These are phyloP conservation scores for Salix brachista DNA, from an alignment of 345 rosid species.

Conservation along the genomic window DNA sequence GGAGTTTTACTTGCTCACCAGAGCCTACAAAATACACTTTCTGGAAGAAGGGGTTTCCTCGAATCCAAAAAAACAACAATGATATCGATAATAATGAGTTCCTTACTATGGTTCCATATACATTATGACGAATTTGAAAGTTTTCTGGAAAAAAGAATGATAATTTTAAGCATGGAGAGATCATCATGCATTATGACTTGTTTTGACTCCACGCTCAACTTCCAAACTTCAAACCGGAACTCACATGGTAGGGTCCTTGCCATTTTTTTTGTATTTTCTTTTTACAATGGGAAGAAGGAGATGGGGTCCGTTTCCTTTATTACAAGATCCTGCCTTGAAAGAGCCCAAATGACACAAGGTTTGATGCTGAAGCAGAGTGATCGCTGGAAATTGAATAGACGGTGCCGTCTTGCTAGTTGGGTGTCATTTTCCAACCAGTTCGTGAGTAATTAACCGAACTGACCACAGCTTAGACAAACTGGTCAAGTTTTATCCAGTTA, in stretches of 20 bases:
- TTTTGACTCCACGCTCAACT: slow-evolving; percentile 24
- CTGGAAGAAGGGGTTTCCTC: too few relatives aligned
- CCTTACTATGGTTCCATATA: not conserved
- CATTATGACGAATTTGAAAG: not conserved
- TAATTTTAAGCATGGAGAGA: slow-evolving; percentile 13
- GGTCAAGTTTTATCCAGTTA: too few relatives aligned
- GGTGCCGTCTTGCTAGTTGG: not conserved
- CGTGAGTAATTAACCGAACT: not conserved
- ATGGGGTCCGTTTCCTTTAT: too few relatives aligned
- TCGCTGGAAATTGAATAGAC: not conserved
- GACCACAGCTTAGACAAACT: too few relatives aligned
- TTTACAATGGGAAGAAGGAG: too few relatives aligned
- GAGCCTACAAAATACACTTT: accelerated
- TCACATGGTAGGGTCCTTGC: slow-evolving; percentile 34
- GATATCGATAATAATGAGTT: not conserved
- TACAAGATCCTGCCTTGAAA: too few relatives aligned
- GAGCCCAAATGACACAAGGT: too few relatives aligned
- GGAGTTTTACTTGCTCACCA: too few relatives aligned
- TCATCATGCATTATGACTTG: slow-evolving; percentile 3
- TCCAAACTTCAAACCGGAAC: slow-evolving; percentile 1
- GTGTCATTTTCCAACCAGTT: not conserved
- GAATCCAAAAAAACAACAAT: not conserved
- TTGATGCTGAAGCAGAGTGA: not conserved
- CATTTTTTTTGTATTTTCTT: not conserved
- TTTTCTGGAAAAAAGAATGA: slow-evolving; percentile 5